These are phyloP conservation scores for Dalechampia spathulata DNA, from an alignment of 441 rosid species.

Conservation along the genomic window DNA sequence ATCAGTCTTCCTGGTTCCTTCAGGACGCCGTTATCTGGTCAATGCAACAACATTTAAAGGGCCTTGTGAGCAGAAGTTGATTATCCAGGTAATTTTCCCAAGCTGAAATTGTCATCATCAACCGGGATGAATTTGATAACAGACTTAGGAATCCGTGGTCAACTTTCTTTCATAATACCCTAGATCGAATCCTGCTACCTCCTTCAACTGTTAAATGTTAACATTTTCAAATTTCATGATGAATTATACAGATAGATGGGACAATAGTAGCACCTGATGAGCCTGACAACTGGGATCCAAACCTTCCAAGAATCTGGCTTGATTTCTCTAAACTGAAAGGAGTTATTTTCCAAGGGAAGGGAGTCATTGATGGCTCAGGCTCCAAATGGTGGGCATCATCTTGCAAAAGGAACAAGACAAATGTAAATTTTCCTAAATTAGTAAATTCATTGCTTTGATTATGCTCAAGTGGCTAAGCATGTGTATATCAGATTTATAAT, in stretches of 20 bases:
- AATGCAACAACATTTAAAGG: slow-evolving; percentile 81
- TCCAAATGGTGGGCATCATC: slow-evolving; percentile 98
- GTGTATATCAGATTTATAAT: too few relatives aligned
- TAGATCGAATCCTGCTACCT: too few relatives aligned
- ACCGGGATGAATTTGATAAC: too few relatives aligned
- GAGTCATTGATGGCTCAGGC: slow-evolving; percentile 94
- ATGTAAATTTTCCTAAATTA: slow-evolving; percentile 36
- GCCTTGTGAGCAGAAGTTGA: slow-evolving; percentile 66
- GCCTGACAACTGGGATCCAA: slow-evolving; percentile 74
- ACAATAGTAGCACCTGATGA: slow-evolving; percentile 79
- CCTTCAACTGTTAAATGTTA: background rate
- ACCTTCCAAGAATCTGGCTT: slow-evolving; percentile 53
- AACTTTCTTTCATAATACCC: too few relatives aligned
- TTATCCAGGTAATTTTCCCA: slow-evolving; percentile 55
- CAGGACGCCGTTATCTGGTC: slow-evolving; percentile 56
- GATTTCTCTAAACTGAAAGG: slow-evolving; percentile 62
- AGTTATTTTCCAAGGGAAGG: slow-evolving; percentile 73
- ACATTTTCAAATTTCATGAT: background rate
- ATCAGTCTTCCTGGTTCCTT: slow-evolving; percentile 74
- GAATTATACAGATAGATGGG: slow-evolving; percentile 72
- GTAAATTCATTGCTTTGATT: background rate
- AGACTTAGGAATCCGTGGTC: too few relatives aligned
- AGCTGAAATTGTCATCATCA: too few relatives aligned
- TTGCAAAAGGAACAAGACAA: slow-evolving; percentile 88
- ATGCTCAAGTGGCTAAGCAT: too few relatives aligned